A percentile compares a stretch with the other conserved stretches of the same genome.
These are phyloP conservation scores for Aspergillus ustus DNA, from an alignment of 2,329 filamentous ascomycete genomes.

Conservation along the genomic window DNA sequence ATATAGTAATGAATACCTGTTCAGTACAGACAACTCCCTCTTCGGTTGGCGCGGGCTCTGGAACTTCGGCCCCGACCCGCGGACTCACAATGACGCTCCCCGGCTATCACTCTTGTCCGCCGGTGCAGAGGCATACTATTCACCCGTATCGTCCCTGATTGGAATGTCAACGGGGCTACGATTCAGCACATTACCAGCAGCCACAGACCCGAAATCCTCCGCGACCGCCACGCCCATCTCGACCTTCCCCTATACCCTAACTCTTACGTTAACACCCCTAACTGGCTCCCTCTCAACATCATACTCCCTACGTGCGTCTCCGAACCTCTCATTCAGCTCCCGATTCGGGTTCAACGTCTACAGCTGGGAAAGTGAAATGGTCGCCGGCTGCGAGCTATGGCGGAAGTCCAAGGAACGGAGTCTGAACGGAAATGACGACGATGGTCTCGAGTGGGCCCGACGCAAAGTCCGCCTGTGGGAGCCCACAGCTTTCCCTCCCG, in stretches of 20 bases:
- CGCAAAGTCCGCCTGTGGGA: conserved; percentile 39
- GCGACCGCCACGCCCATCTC: conserved; percentile 50
- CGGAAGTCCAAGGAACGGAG: conserved; percentile 54
- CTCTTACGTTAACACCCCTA: conserved; percentile 87
- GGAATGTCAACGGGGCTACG: conserved; percentile 86
- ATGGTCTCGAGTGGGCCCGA: conserved; percentile 51
- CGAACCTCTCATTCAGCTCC: conserved; percentile 81
- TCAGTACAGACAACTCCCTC: conserved; percentile 88
- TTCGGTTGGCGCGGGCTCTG: conserved; percentile 88
- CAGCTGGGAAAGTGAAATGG: conserved; percentile 94
- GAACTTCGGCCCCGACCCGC: conserved; percentile 80
- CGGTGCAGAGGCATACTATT: conserved; percentile 94
- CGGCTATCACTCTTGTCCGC: conserved; percentile 82
- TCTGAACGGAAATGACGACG: conserved; percentile 39
- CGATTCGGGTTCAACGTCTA: conserved; percentile 97
- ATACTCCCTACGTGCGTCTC: conserved; percentile 87
- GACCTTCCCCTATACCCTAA: conserved; percentile 91
- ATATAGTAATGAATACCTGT: conserved; percentile 87
- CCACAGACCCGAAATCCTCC: conserved; percentile 34
- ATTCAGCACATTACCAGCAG: conserved; percentile 80
- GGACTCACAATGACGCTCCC: conserved; percentile 53
- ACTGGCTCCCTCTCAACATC: conserved; percentile 92
- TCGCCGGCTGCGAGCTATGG: conserved; percentile 93
- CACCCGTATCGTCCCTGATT: conserved; percentile 88
- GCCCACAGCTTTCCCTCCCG: conserved; percentile 23